These are phyloP conservation scores for Colletotrichum echinochloae DNA, from an alignment of 2,329 filamentous ascomycete species.

Conservation along the genomic window DNA sequence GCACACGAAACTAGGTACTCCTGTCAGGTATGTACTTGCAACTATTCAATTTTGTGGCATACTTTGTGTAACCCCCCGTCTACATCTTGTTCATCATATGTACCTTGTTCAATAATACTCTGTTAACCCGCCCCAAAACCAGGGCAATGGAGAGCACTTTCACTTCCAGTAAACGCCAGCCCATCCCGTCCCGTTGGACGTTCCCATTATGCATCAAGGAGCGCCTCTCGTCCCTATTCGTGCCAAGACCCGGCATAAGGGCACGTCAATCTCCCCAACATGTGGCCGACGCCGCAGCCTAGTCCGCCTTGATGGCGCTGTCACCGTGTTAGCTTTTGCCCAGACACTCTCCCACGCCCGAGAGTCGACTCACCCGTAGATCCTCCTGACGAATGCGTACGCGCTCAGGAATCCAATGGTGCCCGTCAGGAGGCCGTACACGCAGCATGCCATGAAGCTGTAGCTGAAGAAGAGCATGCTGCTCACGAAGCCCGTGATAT, in stretches of 20 bases:
- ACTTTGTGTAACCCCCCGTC: background rate
- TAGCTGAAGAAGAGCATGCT: constrained; percentile 88
- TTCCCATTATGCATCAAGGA: constrained; percentile 36
- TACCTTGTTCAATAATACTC: constrained; percentile 22
- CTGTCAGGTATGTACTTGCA: constrained; percentile 13
- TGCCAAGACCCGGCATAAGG: constrained; percentile 14
- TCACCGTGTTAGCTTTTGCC: constrained; percentile 29
- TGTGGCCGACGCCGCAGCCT: constrained; percentile 16
- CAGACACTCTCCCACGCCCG: background rate
- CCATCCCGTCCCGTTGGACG: constrained; percentile 8
- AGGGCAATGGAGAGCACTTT: background rate
- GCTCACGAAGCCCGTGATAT: constrained; percentile 84
- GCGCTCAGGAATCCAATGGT: constrained; percentile 87
- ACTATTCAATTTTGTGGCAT: constrained; percentile 13
- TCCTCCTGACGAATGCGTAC: constrained; percentile 85
- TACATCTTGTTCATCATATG: constrained; percentile 31
- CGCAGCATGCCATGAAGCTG: constrained; percentile 82
- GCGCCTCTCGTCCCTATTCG: constrained; percentile 9
- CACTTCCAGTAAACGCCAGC: constrained; percentile 26
- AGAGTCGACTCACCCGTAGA: constrained; percentile 74
- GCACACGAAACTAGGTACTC: background rate
- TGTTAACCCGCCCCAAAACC: constrained; percentile 9
- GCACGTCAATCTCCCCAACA: constrained; percentile 8
- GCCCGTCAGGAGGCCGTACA: constrained; percentile 84
- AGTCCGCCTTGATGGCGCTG: constrained; percentile 66